Conservation (phyloP, 2,329 filamentous ascomycete species). For the Fusarium neocosmosporiellum region DNA sequence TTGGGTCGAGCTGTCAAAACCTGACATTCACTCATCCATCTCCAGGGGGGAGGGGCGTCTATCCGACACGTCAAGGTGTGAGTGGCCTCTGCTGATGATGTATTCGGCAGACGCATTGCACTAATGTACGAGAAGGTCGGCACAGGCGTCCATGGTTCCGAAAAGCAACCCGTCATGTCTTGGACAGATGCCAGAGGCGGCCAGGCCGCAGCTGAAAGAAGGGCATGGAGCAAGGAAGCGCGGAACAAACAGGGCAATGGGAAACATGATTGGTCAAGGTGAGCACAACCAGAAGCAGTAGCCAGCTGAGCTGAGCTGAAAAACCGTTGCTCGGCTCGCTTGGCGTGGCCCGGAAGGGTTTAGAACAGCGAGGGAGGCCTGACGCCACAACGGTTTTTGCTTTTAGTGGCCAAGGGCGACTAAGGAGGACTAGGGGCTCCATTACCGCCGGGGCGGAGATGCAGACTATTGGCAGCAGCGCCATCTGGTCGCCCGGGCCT, state of each 20-base stretch:
- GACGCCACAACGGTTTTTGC: conserved; percentile 44
- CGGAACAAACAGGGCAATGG: conserved; percentile 25
- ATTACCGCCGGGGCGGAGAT: conserved; percentile 39
- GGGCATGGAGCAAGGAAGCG: conserved; percentile 24
- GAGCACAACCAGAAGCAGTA: conserved; percentile 14
- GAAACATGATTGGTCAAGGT: conserved; percentile 26
- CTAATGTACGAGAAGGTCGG: conserved; percentile 9
- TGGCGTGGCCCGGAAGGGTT: conserved; percentile 32
- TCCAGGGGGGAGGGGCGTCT: background rate
- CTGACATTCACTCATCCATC: background rate
- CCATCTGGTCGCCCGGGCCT: conserved; percentile 28
- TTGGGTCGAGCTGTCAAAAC: conserved; percentile 1
- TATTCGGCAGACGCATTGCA: conserved; percentile 1
- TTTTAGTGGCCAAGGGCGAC: conserved; percentile 39
- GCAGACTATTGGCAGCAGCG: conserved; percentile 41
- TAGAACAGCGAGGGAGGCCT: conserved; percentile 34
- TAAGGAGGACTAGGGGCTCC: conserved; percentile 33
- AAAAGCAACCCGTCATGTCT: conserved; percentile 8
- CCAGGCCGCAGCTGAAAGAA: conserved; percentile 29
- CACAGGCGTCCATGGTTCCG: conserved; percentile 7
- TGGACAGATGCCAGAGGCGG: conserved; percentile 30
- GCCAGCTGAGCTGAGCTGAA: conserved; percentile 44
- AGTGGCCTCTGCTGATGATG: background rate
- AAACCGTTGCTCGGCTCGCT: conserved; percentile 42
- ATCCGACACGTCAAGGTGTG: background rate